phyloP scores from a whole-genome alignment of 352 stramenopile genomes.

The Globisporangium emineosum region DNA sequence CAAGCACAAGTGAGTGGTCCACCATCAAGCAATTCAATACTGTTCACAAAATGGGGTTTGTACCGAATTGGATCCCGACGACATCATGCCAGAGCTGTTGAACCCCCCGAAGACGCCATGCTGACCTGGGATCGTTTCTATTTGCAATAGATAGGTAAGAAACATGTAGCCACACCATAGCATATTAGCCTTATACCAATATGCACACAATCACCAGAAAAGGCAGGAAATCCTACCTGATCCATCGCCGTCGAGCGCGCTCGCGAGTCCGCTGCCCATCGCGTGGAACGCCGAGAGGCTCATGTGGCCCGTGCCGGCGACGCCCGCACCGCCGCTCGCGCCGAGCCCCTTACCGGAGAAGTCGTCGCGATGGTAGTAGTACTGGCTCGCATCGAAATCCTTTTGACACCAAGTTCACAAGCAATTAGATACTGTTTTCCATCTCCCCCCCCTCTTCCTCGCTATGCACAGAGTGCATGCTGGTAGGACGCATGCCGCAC shows the following conservation, averaged over 20 bases:
- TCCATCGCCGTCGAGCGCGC: constrained; percentile 27
- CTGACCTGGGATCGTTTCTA: constrained; percentile 12
- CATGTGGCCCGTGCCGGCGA: constrained; percentile 27
- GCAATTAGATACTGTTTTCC: not conserved
- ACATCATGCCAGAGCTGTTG: constrained; percentile 40
- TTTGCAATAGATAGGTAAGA: not conserved
- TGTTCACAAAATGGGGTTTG: constrained; percentile 8
- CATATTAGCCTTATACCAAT: not conserved
- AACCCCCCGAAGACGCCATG: constrained; percentile 42
- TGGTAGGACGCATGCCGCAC: constrained; percentile 20
- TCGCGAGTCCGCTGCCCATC: constrained; percentile 37
- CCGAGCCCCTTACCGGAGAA: constrained; percentile 40
- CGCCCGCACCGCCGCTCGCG: constrained; percentile 20
- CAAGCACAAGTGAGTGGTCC: not conserved
- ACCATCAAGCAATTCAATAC: not conserved
- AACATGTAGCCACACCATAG: not conserved
- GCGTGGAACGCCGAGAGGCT: constrained; percentile 51
- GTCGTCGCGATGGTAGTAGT: constrained; percentile 86
- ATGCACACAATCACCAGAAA: not conserved
- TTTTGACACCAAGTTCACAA: constrained; percentile 19
- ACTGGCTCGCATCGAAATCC: constrained; percentile 86
- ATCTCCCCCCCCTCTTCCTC: not conserved
- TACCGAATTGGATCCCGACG: constrained; percentile 38
- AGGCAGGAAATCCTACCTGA: not conserved
- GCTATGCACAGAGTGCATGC: not conserved